Percentiles rank a stretch among this genome's conserved stretches.
These are phyloP conservation scores for Leccinum griseonigrum DNA, from an alignment of 1,284 basidiomycete species.

Conservation along the genomic window DNA sequence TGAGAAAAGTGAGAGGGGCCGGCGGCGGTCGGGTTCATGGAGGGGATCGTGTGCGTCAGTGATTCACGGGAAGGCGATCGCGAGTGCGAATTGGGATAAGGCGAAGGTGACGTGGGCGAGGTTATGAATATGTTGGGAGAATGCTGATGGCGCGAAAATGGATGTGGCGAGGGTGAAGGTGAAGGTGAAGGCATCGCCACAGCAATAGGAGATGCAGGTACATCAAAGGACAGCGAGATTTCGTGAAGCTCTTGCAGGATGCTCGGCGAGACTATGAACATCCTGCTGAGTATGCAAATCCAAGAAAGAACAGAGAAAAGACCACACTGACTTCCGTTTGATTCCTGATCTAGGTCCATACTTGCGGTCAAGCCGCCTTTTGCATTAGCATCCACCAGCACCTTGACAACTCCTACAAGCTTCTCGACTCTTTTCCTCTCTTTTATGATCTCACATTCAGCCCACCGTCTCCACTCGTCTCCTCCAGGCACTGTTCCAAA, in stretches of 20 bases:
- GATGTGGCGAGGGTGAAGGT: constrained; percentile 26
- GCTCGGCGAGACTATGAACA: constrained; percentile 47
- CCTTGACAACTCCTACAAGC: constrained; percentile 44
- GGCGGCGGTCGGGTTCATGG: constrained; percentile 5
- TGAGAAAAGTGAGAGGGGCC: constrained; percentile 27
- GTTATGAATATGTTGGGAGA: constrained; percentile 73
- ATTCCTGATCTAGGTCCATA: constrained; percentile 13
- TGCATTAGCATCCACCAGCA: constrained; percentile 57
- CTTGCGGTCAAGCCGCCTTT: constrained; percentile 23
- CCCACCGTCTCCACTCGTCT: constrained; percentile 34
- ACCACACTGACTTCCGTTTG: constrained; percentile 16
- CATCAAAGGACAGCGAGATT: constrained; percentile 24
- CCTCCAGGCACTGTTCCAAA: constrained; percentile 9
- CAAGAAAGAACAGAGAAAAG: background rate
- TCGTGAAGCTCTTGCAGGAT: constrained; percentile 57
- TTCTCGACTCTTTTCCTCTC: constrained; percentile 54
- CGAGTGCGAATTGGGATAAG: constrained; percentile 31
- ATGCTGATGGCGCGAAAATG: constrained; percentile 13
- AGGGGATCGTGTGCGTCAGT: constrained; percentile 10
- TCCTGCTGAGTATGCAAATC: constrained; percentile 6
- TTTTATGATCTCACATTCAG: constrained; percentile 24
- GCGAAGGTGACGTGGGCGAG: constrained; percentile 49
- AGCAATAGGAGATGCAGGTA: constrained; percentile 15
- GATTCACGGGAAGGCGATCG: constrained; percentile 34
- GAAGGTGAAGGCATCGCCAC: constrained; percentile 25